Evolutionary conservation across 768 basidiomycete species (phyloP).

Genomic region (Kwoniella heveanensis): DNA sequence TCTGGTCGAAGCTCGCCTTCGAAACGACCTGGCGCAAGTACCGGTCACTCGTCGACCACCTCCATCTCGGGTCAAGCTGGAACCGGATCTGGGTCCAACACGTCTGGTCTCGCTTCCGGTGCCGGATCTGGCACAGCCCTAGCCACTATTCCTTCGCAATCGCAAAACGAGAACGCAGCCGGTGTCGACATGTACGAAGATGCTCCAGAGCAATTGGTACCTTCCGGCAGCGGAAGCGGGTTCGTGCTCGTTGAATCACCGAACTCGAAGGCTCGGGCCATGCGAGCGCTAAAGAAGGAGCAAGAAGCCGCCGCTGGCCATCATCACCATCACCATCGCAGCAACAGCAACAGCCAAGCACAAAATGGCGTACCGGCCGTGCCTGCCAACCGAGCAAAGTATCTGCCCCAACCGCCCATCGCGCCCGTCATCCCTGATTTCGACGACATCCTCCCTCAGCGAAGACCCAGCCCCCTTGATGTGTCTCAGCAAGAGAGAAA

Average conservation of each 20-base stretch:
- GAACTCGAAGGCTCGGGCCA: conserved; percentile 26
- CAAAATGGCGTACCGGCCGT: conserved; percentile 19
- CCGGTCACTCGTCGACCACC: background rate
- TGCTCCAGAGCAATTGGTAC: background rate
- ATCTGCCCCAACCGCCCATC: conserved; percentile 48
- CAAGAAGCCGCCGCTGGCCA: conserved; percentile 9
- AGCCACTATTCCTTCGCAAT: conserved; percentile 1
- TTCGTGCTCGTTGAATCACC: conserved; percentile 40
- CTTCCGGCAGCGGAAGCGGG: conserved; percentile 16
- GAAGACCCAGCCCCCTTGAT: conserved; percentile 13
- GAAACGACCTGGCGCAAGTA: conserved; percentile 5
- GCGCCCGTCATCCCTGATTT: conserved; percentile 54
- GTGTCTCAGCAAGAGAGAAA: conserved; percentile 5
- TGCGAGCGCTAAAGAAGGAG: conserved; percentile 25
- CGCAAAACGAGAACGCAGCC: background rate
- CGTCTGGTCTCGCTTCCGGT: background rate
- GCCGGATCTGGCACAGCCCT: background rate
- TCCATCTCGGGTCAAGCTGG: background rate
- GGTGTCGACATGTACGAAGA: background rate
- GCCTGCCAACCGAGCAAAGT: conserved; percentile 32
- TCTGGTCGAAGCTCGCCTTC: conserved; percentile 17
- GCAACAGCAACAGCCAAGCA: background rate
- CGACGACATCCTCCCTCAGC: conserved; percentile 29
- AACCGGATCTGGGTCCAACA: background rate
- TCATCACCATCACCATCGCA: conserved; percentile 4